These are phyloP conservation scores for Fonsecaea pedrosoi DNA, from an alignment of 2,329 filamentous ascomycete species.

Conservation along the genomic window DNA sequence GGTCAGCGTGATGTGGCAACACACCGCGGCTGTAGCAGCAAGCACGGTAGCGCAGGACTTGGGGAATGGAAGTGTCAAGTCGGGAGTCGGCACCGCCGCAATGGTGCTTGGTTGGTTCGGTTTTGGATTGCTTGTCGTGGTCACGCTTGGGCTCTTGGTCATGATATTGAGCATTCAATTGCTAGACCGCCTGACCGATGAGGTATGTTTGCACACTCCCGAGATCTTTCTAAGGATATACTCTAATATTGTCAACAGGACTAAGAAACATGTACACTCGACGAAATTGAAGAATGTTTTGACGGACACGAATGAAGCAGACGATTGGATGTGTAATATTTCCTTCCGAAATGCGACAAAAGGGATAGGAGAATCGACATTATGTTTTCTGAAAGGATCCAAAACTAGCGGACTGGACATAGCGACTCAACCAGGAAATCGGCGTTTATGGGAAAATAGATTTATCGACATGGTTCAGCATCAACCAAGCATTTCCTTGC, in stretches of 20 bases:
- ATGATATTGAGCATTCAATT: conserved; percentile 95
- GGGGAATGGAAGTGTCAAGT: conserved; percentile 84
- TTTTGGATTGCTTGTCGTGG: conserved; percentile 89
- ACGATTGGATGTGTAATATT: conserved; percentile 5
- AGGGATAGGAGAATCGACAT: not conserved
- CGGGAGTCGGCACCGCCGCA: conserved; percentile 87
- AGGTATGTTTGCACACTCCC: conserved; percentile 39
- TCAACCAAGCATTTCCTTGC: conserved; percentile 2
- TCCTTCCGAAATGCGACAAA: conserved; percentile 1
- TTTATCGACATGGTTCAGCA: not conserved
- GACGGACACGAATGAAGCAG: not conserved
- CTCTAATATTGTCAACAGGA: conserved; percentile 11
- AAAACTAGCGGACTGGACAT: not conserved
- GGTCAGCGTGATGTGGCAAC: conserved; percentile 67
- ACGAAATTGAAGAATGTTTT: conserved; percentile 5
- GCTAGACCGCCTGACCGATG: conserved; percentile 66
- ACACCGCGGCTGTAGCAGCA: conserved; percentile 94
- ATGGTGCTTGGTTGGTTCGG: conserved; percentile 99
- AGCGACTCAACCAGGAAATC: not conserved
- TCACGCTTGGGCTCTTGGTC: conserved; percentile 90
- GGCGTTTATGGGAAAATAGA: not conserved
- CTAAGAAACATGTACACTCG: conserved; percentile 14
- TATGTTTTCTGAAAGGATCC: not conserved
- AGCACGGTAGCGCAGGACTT: conserved; percentile 92
- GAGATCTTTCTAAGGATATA: not conserved